phyloP scores from a whole-genome alignment of 306 rosid species.

The Quercus parvula region DNA sequence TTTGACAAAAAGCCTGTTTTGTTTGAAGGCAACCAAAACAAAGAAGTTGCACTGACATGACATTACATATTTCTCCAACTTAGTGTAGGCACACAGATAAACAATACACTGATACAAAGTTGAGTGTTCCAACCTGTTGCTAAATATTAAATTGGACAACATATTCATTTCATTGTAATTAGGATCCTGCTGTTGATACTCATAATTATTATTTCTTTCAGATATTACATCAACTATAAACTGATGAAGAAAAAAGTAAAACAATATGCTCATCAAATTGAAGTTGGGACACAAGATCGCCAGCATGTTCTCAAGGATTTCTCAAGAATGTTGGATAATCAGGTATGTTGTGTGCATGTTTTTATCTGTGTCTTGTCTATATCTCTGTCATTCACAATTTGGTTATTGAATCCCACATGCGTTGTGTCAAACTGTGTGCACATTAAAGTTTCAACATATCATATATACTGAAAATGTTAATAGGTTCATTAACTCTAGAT shows the following conservation, averaged over 20 bases:
- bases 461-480: not conserved
- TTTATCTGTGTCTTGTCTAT: not conserved
- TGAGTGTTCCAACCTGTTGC: not conserved
- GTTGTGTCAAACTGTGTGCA: not conserved
- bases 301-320: conserved; percentile 92
- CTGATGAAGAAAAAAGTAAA: conserved; percentile 89
- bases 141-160: not conserved
- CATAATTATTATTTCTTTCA: conserved; percentile 26
- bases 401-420: not conserved
- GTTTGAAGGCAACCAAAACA: not conserved
- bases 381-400: not conserved
- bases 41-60: not conserved
- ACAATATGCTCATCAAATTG: conserved; percentile 83
- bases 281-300: conserved; percentile 76
- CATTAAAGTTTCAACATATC: not conserved
- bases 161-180: not conserved
- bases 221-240: conserved; percentile 94
- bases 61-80: not conserved
- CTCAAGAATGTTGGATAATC: conserved; percentile 92
- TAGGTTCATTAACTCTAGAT: not conserved
- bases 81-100: not conserved
- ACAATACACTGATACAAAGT: too few species aligned
- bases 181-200: conserved; percentile 14
- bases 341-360: conserved; percentile 42
- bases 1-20: not conserved